Evolutionary conservation across 345 rosid genomes (phyloP).

Genomic region (Eutrema japonicum): DNA sequence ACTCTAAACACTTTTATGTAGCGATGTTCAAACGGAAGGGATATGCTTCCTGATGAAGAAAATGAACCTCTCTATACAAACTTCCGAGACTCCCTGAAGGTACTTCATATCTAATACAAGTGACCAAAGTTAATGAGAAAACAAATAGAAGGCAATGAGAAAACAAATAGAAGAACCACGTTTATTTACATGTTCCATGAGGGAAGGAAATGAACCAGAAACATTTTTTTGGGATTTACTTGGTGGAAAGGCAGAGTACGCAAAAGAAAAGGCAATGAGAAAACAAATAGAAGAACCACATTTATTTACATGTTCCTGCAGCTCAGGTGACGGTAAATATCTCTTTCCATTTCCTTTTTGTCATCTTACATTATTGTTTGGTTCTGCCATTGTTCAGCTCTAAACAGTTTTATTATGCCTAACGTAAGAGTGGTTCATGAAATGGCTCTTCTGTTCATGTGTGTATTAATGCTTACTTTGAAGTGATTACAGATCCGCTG

Average conservation of each 20-base stretch:
- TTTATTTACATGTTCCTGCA: constrained; percentile 51
- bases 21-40: constrained; percentile 83
- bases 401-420: constrained; percentile 50
- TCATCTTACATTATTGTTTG: constrained; percentile 47
- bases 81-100: constrained; percentile 66
- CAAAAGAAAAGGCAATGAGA: constrained; percentile 59
- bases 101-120: constrained; percentile 39
- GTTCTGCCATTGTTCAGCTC: constrained; percentile 55
- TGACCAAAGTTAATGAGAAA: no score
- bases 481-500: constrained; percentile 10
- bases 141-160: no score
- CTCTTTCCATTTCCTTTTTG: constrained; percentile 38
- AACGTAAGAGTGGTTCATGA: constrained; percentile 50
- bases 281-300: constrained; percentile 67
- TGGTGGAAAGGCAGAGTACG: constrained; percentile 79
- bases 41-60: constrained; percentile 71
- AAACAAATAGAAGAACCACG: no score
- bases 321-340: constrained; percentile 56
- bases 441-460: background rate
- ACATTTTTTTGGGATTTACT: constrained; percentile 71
- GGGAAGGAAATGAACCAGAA: constrained; percentile 87
- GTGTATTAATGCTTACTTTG: constrained; percentile 1
- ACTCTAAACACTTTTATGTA: constrained; percentile 40
- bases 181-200: no score
- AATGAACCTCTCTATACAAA: constrained; percentile 49